Base-by-base conservation (phyloP, 371 early-diverging fungal genomes). In the Mortierella sp. region DNA sequence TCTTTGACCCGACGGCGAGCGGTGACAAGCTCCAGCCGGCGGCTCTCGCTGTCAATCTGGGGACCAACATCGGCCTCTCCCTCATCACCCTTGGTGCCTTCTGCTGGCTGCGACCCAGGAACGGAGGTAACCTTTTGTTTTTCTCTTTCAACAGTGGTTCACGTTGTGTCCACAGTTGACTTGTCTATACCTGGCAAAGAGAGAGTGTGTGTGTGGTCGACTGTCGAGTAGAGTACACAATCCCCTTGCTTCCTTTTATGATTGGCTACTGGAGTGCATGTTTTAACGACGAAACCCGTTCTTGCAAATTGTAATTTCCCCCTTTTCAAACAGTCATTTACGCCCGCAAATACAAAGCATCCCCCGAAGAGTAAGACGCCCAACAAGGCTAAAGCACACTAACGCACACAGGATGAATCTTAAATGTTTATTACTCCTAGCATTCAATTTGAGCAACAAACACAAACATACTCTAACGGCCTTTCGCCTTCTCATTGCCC, bases 331-430 rank as follows among this genome's bases (percentile, higher is more conserved):
- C 32, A 89, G 92, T 89, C 72, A 91, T 91, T 38, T 91, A 91
- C 72, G 92, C 92, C 35, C 90, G 88, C 32, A 89, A 89, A 51
- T 89, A 89, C 73, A 89, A 90, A 77, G 87, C 89, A 54, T 87
- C 91, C 4, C 83, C 81, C 8, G 82, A 88, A 78, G 83, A 84
- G 91, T 90, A 90, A 84, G 89, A 72, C 35, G 35, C 35, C 35
- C 35, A 35, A 35, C 35, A 35, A n/a, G 44, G 32, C 38, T 51
- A 21, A 18, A 5, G 41, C 24, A 11, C 41, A 70, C 41, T 44
- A n/a, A 35, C 14, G 1, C 3, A 11, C 49, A 48, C 7, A 29
- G 48, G 8, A 41, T 41, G 51, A 51, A 51, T 4, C 51, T 49
- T 49, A 51, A 18, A 21, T 51, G 18, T 4, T 51, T 21, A 51